Conservation (phyloP, 2,329 filamentous ascomycete species). For the Orbilia ellipsospora region DNA sequence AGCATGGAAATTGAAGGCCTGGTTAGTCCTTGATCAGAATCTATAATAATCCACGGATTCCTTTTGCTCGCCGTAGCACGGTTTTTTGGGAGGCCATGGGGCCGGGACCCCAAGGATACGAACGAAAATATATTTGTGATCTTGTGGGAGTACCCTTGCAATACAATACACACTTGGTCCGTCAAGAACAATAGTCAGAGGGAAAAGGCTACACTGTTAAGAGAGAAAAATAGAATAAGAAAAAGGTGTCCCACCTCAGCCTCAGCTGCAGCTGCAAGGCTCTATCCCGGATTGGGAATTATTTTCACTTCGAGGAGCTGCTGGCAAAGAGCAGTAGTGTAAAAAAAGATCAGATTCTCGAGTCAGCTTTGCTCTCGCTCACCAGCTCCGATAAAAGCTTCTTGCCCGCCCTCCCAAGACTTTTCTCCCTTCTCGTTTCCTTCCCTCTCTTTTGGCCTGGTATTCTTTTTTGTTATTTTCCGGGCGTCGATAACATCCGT, state of each 20-base stretch:
- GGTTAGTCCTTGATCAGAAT: constrained; percentile 9
- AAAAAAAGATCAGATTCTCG: constrained; percentile 23
- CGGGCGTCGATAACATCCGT: constrained; percentile 8
- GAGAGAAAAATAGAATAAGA: constrained; percentile 1
- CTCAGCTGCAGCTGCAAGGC: constrained; percentile 55
- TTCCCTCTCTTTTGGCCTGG: constrained; percentile 10
- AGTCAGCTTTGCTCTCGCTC: constrained; percentile 17
- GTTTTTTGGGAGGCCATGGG: background rate
- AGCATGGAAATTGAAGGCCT: constrained; percentile 3
- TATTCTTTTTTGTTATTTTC: constrained; percentile 27
- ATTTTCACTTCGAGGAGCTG: constrained; percentile 16
- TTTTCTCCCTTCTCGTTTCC: constrained; percentile 15
- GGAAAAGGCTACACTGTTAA: too few relatives aligned
- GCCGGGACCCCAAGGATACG: constrained; percentile 10
- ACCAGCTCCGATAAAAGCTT: constrained; percentile 49
- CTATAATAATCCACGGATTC: background rate
- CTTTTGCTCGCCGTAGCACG: constrained; percentile 10
- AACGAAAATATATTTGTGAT: constrained; percentile 51
- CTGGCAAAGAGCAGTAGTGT: background rate
- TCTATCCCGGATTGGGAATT: constrained; percentile 42
- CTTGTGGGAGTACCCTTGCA: constrained; percentile 36
- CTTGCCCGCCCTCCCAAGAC: constrained; percentile 20
- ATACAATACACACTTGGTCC: constrained; percentile 1
- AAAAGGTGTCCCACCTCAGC: constrained; percentile 53
- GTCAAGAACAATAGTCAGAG: too few relatives aligned